A percentile compares a stretch with the other conserved stretches of the same genome.
phyloP scores from a whole-genome alignment of 306 rosid genomes.

The Vigna mungo region DNA sequence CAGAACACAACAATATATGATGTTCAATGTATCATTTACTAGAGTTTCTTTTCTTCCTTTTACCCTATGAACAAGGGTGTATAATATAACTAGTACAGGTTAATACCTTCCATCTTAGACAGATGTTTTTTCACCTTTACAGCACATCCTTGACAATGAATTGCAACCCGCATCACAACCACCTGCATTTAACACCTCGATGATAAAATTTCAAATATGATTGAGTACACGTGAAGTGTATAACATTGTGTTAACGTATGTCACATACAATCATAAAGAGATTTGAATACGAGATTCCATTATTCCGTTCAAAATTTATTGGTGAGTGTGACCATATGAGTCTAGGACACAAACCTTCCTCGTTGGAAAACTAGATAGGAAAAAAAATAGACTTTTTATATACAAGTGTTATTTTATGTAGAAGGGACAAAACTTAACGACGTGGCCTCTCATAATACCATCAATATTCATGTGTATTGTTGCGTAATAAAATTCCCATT shows the following conservation, averaged over 20 bases:
- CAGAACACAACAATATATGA: background rate
- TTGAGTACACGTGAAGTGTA: conserved; percentile 10
- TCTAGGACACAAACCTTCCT: conserved; percentile 26
- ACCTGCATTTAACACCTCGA: conserved; percentile 63
- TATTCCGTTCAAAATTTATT: conserved; percentile 34
- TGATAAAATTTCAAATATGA: conserved; percentile 24
- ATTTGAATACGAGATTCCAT: conserved; percentile 41
- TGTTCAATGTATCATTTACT: background rate
- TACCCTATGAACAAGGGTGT: background rate
- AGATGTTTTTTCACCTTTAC: conserved; percentile 86
- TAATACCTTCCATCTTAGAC: conserved; percentile 76
- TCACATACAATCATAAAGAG: conserved; percentile 36
- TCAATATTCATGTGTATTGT: conserved; percentile 17
- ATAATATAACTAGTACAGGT: background rate
- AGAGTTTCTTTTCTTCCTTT: background rate
- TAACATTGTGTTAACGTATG: background rate
- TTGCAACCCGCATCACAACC: conserved; percentile 91
- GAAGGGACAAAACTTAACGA: conserved; percentile 44
- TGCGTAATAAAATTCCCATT: conserved; percentile 34
- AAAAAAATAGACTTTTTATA: background rate
- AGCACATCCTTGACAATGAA: conserved; percentile 99
- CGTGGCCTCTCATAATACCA: conserved; percentile 32
- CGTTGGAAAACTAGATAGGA: conserved; percentile 1
- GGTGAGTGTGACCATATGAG: conserved; percentile 18
- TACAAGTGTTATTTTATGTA: background rate